Conservation (phyloP, 108 stramenopile genomes). For the Asterionellopsis glacialis region DNA sequence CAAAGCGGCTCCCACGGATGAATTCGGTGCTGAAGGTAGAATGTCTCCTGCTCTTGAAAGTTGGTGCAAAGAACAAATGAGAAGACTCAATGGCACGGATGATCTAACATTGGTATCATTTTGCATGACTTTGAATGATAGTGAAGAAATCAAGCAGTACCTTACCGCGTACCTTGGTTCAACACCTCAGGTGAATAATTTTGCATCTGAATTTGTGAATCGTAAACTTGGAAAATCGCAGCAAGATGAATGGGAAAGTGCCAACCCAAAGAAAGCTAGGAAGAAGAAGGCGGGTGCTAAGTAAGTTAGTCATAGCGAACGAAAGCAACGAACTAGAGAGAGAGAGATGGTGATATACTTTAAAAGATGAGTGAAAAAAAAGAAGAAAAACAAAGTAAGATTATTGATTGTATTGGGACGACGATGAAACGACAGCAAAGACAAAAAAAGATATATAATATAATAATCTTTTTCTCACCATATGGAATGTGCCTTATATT, state of each 20-base stretch:
- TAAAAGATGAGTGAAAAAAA: too few relatives aligned
- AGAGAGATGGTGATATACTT: too few relatives aligned
- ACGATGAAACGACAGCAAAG: too few relatives aligned
- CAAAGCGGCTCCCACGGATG: constrained; percentile 43
- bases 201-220: constrained; percentile 93
- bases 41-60: constrained; percentile 81
- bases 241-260: constrained; percentile 75
- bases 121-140: constrained; percentile 91
- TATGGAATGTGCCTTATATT: too few relatives aligned
- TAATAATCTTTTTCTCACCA: too few relatives aligned
- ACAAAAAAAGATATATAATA: too few relatives aligned
- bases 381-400: too few relatives aligned
- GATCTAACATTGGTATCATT: constrained; percentile 91
- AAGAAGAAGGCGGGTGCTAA: neutral
- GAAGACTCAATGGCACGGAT: constrained; percentile 85
- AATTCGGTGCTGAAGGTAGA: constrained; percentile 60
- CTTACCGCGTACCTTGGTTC: constrained; percentile 91
- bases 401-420: too few relatives aligned
- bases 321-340: too few relatives aligned
- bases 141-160: constrained; percentile 89
- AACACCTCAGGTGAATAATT: constrained; percentile 87
- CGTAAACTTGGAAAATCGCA: constrained; percentile 63
- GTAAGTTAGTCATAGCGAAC: neutral
- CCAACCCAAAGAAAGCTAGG: neutral
- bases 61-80: constrained; percentile 91